Conservation (phyloP, 345 rosid genomes). For the Acer yangbiense region DNA sequence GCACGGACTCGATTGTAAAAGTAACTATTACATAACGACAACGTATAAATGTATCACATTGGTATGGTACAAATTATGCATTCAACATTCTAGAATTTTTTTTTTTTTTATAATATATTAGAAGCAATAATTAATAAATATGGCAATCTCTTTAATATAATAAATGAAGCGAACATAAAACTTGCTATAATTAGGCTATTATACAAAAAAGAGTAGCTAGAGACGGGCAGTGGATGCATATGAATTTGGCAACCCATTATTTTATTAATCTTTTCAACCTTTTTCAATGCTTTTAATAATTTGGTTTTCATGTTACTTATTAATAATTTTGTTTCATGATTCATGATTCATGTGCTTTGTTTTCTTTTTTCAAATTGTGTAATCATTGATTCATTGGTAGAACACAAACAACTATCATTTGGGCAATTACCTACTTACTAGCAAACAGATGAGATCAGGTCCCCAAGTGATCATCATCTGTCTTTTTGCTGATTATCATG, state of each 20-base stretch:
- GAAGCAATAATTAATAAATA: background rate
- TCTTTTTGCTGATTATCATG: background rate
- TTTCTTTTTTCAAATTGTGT: background rate
- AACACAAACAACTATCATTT: background rate
- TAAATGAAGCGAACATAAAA: background rate
- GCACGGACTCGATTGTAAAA: too few relatives aligned
- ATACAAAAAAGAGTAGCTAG: background rate
- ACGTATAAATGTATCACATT: too few relatives aligned
- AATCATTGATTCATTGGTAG: background rate
- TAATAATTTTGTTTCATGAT: background rate
- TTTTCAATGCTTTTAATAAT: background rate
- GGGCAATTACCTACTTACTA: background rate
- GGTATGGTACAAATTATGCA: too few relatives aligned
- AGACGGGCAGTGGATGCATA: background rate
- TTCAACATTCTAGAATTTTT: too few relatives aligned
- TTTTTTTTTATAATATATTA: too few relatives aligned
- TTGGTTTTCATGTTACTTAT: background rate
- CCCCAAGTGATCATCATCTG: background rate
- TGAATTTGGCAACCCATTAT: background rate
- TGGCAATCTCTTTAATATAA: background rate
- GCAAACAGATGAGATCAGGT: background rate
- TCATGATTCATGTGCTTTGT: background rate
- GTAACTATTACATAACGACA: too few relatives aligned
- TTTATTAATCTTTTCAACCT: background rate
- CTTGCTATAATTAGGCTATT: background rate